phyloP scores from a whole-genome alignment of 352 stramenopile genomes.

The Phytophthora lateralis region DNA sequence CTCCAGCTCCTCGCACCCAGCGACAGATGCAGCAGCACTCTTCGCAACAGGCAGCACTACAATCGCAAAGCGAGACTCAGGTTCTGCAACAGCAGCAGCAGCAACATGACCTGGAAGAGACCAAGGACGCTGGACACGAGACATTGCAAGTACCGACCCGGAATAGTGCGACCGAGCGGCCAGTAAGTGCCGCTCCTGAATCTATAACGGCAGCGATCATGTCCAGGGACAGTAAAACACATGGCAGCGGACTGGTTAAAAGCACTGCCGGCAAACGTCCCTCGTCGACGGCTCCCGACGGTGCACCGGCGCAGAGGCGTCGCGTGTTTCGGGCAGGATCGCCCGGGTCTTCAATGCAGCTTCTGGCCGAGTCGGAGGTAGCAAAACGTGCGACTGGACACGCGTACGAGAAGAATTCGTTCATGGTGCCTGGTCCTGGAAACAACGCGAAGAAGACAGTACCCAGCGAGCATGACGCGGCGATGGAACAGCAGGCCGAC shows the following conservation, averaged over 20 bases:
- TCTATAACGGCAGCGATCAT: constrained; percentile 4
- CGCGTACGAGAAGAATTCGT: constrained; percentile 19
- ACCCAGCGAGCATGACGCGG: constrained; percentile 10
- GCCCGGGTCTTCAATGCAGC: constrained; percentile 27
- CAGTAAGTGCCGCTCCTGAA: constrained; percentile 7
- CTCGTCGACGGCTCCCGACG: constrained; percentile 2
- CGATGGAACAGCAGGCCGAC: constrained; percentile 38
- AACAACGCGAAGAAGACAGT: constrained; percentile 7
- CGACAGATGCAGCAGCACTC: neutral
- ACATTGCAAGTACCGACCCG: constrained; percentile 6
- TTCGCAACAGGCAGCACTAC: neutral
- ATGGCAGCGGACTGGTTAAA: neutral
- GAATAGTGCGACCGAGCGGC: constrained; percentile 14
- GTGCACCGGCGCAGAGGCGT: constrained; percentile 16
- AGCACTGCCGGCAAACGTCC: constrained; percentile 18
- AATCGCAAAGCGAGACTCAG: constrained; percentile 11
- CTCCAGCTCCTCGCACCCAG: constrained; percentile 1
- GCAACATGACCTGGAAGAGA: constrained; percentile 20
- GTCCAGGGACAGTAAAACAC: neutral
- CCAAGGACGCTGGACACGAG: constrained; percentile 16
- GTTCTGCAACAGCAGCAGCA: constrained; percentile 18
- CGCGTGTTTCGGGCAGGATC: constrained; percentile 24
- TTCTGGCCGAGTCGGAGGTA: constrained; percentile 26
- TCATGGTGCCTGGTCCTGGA: constrained; percentile 1
- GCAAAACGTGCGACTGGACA: constrained; percentile 17